Evolutionary conservation across 345 rosid species (phyloP).

Genomic region (Euclidium syriacum): DNA sequence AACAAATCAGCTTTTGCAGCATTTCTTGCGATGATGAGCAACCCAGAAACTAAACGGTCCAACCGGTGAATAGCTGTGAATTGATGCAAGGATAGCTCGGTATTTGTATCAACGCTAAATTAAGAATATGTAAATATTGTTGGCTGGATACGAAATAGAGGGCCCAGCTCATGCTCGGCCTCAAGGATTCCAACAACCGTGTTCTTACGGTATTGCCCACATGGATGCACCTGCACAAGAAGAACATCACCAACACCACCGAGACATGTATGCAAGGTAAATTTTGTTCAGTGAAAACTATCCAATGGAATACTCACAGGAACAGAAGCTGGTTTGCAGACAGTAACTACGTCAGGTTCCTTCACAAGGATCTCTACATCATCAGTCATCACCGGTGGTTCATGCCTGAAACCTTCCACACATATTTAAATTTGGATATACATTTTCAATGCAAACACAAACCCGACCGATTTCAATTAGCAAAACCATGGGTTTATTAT

Average conservation of each 20-base stretch:
- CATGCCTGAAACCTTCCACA: slow-evolving; percentile 67
- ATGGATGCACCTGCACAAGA: slow-evolving; percentile 71
- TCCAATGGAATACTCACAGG: slow-evolving; percentile 51
- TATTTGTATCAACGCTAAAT: background rate
- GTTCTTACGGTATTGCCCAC: slow-evolving; percentile 96
- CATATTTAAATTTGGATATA: slow-evolving; percentile 21
- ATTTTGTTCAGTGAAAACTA: background rate
- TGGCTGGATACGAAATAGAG: slow-evolving; percentile 78
- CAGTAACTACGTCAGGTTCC: slow-evolving; percentile 71
- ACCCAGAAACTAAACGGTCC: slow-evolving; percentile 89
- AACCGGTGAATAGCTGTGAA: slow-evolving; percentile 66
- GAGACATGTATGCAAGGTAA: background rate
- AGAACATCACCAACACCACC: slow-evolving; percentile 12
- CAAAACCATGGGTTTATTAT: no score
- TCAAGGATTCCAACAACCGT: slow-evolving; percentile 92
- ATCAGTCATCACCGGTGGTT: slow-evolving; percentile 71
- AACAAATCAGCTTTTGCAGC: slow-evolving; percentile 74
- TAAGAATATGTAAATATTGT: background rate
- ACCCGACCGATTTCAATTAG: background rate
- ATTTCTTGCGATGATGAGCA: slow-evolving; percentile 86
- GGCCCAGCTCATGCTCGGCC: slow-evolving; percentile 74
- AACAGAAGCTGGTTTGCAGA: slow-evolving; percentile 79
- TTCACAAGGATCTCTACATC: slow-evolving; percentile 54
- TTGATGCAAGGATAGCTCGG: slow-evolving; percentile 34
- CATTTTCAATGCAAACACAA: background rate